Evolutionary conservation across 2,329 filamentous ascomycete genomes (phyloP).

Genomic region (Xylariomycetidae sp.): DNA sequence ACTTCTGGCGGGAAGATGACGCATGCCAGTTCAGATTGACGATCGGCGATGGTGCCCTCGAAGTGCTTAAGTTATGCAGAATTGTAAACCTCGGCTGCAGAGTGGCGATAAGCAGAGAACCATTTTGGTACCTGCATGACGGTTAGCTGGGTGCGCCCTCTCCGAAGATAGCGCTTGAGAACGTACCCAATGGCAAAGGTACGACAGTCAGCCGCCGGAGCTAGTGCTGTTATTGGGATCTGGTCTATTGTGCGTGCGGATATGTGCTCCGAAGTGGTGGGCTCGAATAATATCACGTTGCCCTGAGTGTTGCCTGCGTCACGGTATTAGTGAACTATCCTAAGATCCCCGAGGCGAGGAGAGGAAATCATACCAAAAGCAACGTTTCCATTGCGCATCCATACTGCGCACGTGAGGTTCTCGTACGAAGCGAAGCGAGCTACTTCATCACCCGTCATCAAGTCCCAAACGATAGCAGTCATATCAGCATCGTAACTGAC

Average conservation of each 20-base stretch:
- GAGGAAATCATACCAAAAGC: conserved; percentile 94
- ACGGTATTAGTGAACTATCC: conserved; percentile 4
- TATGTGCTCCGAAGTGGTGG: conserved; percentile 85
- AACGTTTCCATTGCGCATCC: conserved; percentile 97
- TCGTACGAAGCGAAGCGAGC: conserved; percentile 91
- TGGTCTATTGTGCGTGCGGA: conserved; percentile 85
- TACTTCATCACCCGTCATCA: conserved; percentile 84
- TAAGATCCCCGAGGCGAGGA: conserved; percentile 5
- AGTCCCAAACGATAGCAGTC: conserved; percentile 94
- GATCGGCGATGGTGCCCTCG: conserved; percentile 78
- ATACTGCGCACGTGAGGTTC: conserved; percentile 74
- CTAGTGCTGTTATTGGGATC: conserved; percentile 89
- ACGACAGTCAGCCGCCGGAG: conserved; percentile 81
- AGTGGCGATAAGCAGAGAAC: conserved; percentile 83
- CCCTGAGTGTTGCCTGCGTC: conserved; percentile 78
- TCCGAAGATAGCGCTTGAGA: conserved; percentile 2
- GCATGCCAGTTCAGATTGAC: conserved; percentile 90
- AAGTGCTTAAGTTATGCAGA: conserved; percentile 83
- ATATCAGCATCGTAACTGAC: conserved; percentile 90
- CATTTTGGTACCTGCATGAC: conserved; percentile 75
- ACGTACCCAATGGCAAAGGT: conserved; percentile 92
- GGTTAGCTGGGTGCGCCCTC: conserved; percentile 9
- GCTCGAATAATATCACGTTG: conserved; percentile 91
- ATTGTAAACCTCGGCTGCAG: conserved; percentile 91
- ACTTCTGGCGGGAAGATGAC: conserved; percentile 91